A percentile compares a stretch with the other conserved stretches of the same genome.
These are phyloP conservation scores for Puccinia triticina DNA, from an alignment of 1,284 basidiomycete species.

Conservation along the genomic window DNA sequence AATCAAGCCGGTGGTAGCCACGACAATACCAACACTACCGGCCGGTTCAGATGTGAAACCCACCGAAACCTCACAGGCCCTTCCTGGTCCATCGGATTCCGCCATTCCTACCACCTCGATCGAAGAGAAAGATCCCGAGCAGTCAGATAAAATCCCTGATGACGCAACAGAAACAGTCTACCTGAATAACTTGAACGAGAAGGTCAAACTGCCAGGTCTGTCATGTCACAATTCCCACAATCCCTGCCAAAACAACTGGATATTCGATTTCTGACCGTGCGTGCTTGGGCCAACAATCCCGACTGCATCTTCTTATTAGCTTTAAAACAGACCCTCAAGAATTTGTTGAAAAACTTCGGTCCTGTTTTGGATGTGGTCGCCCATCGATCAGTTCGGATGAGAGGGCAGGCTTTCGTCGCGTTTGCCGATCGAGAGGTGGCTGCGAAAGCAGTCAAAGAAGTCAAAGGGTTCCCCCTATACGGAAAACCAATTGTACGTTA, in stretches of 20 bases:
- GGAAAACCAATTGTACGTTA: constrained; percentile 85
- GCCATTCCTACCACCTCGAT: not conserved
- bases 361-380: constrained; percentile 88
- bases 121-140: constrained; percentile 26
- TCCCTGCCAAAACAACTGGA: not conserved
- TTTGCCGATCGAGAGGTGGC: constrained; percentile 80
- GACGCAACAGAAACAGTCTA: constrained; percentile 82
- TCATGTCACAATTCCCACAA: constrained; percentile 37
- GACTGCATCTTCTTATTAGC: constrained; percentile 63
- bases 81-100: not conserved
- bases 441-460: constrained; percentile 84
- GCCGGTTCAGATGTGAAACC: not conserved
- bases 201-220: constrained; percentile 81
- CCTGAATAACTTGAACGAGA: constrained; percentile 96
- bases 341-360: constrained; percentile 90
- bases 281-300: no score
- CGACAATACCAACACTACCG: no score
- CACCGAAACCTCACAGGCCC: not conserved
- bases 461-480: constrained; percentile 90
- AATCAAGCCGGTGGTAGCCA: no score
- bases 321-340: constrained; percentile 81
- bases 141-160: constrained; percentile 58
- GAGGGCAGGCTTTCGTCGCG: constrained; percentile 96
- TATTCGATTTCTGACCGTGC: constrained; percentile 35
- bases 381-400: constrained; percentile 90